Conservation (phyloP, 345 rosid species). For the Mangifera indica region DNA sequence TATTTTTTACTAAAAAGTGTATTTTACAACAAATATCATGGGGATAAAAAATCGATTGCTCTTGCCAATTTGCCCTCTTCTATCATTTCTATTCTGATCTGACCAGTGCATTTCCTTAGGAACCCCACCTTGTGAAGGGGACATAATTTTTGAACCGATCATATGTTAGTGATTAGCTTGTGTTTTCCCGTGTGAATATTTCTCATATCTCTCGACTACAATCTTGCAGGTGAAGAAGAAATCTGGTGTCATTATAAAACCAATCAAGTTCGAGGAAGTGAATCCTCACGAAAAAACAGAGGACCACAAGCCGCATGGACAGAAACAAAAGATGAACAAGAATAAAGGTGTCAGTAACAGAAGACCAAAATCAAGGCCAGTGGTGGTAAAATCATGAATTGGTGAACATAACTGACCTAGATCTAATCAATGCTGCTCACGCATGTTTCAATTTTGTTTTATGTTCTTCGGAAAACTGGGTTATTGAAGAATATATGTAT, state of each 20-base stretch:
- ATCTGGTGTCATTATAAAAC: conserved; percentile 72
- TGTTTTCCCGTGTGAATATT: no score
- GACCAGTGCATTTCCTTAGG: background rate
- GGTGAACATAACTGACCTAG: no score
- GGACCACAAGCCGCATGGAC: conserved; percentile 33
- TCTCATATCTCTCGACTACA: no score
- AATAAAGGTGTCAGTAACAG: conserved; percentile 21
- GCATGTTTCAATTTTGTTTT: conserved; percentile 11
- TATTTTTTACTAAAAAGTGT: background rate
- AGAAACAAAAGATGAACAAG: conserved; percentile 37
- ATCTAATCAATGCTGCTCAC: background rate
- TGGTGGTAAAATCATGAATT: conserved; percentile 1
- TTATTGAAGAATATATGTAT: background rate
- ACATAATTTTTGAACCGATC: background rate
- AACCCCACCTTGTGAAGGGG: background rate
- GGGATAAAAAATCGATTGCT: background rate
- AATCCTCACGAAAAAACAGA: conserved; percentile 52
- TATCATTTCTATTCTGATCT: background rate
- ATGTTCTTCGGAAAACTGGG: background rate
- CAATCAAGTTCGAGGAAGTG: conserved; percentile 67
- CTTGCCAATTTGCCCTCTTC: background rate
- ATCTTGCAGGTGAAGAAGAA: background rate
- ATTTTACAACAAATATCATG: background rate
- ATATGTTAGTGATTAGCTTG: background rate
- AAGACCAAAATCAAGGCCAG: conserved; percentile 2